These are phyloP conservation scores for Jaltomata sinuosa DNA, from an alignment of 257 asterid species.

Conservation along the genomic window DNA sequence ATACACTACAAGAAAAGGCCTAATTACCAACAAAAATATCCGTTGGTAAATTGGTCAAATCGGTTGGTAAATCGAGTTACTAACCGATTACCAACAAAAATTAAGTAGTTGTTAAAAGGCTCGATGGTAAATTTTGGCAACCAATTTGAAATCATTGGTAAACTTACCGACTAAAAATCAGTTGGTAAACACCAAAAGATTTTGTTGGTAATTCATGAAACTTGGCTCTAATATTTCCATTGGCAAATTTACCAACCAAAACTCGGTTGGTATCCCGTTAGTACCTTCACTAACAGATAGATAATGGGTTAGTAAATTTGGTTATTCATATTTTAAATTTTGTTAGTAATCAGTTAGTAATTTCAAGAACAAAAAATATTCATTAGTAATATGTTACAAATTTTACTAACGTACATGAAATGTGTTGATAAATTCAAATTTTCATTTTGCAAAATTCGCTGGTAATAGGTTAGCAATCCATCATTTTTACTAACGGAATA, in stretches of 20 bases:
- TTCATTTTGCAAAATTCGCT: not conserved
- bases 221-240: not conserved
- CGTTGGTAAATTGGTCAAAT: too few relatives aligned
- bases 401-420: not conserved
- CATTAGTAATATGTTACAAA: not conserved
- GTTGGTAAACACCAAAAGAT: not conserved
- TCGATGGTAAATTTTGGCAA: not conserved
- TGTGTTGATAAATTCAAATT: not conserved
- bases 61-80: not conserved
- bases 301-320: not conserved
- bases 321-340: not conserved
- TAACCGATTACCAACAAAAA: not conserved
- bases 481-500: not conserved
- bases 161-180: not conserved
- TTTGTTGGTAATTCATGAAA: not conserved
- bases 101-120: not conserved
- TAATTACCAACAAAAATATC: not conserved
- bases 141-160: not conserved
- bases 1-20: not conserved
- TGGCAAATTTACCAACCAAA: not conserved
- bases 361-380: not conserved
- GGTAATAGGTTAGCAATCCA: not conserved
- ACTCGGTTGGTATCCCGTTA: not conserved
- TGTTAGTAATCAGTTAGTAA: not conserved
- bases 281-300: not conserved